Base-by-base conservation (phyloP, 2,329 filamentous ascomycete species). In the Sarocladium strictum region DNA sequence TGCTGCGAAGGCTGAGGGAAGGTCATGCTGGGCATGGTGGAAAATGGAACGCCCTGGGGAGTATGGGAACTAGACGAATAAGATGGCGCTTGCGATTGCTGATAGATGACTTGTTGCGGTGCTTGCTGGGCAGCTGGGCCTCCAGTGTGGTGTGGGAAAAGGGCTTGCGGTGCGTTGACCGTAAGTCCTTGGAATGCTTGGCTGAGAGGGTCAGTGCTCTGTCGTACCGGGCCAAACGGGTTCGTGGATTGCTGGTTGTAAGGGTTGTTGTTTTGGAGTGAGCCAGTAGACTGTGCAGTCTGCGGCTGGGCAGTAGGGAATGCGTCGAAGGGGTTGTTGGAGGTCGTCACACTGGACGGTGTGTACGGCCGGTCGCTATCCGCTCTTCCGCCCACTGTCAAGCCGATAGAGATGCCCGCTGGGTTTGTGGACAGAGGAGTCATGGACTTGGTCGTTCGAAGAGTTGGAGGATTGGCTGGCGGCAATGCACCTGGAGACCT, bases 71-170 rank as follows among this genome's bases (percentile, higher is more conserved):
- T 70, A 29, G 74, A 6, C 12, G 29, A 64, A 14, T 72, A 71
- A 6, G 72, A 63, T 27, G 73, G 75, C 5, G 29, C 66, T 23
- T 67, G 58, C 57, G 74, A 73, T 29, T 77, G 75, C 53, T 76
- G 71, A 55, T 77, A 78, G 29, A 66, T 60, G 27, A 66, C 58
- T 57, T 74, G 73, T 38, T 71, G 71, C 35, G 72, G 61, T 26
- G 59, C 58, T 35, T 73, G 64, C 60, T 74, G 76, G 15, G 69
- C 68, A 58, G 68, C 71, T 60, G 78, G 59, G 21, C 83, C 88
- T 54, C 88, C 87, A 1, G 89, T 92, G 54, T 86, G 84, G 63
- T 91, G 84, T 7, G 89, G 87, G 65, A 92, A 91, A 27, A 91
- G 74, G 35, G 82, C 81, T 60, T 84, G 83, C 38, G 72, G 58